Conservation (phyloP, 23 red algal species). For the Gracilaria gracilis region DNA sequence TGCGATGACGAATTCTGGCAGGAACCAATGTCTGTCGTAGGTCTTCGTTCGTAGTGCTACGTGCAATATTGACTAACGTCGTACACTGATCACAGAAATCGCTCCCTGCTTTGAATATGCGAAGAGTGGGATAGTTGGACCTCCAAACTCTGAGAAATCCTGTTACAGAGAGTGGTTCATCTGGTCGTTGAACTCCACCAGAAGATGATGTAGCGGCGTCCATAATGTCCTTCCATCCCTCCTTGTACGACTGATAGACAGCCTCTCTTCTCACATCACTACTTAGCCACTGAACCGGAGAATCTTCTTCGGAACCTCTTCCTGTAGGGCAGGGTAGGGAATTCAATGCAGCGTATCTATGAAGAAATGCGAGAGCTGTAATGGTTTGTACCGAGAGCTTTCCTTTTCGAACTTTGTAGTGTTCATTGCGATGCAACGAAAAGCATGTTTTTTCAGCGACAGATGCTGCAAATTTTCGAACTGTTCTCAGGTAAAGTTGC, state of each 20-base stretch:
- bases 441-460: neutral
- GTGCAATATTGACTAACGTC: no score
- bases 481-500: neutral
- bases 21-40: neutral
- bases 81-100: no score
- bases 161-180: neutral
- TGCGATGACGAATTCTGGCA: neutral
- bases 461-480: neutral
- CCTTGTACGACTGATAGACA: no score
- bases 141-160: neutral
- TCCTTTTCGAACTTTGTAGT: constrained; percentile 2
- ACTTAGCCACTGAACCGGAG: no score
- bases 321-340: no score
- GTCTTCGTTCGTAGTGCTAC: no score
- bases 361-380: neutral
- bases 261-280: no score
- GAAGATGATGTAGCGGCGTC: no score
- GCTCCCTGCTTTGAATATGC: no score
- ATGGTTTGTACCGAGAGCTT: neutral
- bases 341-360: neutral
- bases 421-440: neutral
- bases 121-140: neutral
- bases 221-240: no score
- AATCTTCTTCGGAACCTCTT: no score
- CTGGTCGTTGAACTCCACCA: no score